Percentiles rank a stretch among this genome's conserved stretches.
These are phyloP conservation scores for Pharnaceum exiguum DNA, from an alignment of 148 eudicot genomes.

Conservation along the genomic window DNA sequence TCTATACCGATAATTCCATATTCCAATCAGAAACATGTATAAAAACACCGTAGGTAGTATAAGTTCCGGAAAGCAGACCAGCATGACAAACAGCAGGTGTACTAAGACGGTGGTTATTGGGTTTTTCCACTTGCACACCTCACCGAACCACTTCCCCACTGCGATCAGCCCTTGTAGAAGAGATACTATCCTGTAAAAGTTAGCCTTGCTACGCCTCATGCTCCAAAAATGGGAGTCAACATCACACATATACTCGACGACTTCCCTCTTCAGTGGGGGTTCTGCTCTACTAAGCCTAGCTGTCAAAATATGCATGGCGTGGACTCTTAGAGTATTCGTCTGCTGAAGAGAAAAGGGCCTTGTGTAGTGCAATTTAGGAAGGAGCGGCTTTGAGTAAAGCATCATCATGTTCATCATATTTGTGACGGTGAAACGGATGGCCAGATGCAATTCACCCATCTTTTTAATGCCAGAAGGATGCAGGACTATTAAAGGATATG, in stretches of 20 bases:
- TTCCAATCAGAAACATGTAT: conserved; percentile 74
- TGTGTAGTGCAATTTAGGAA: conserved; percentile 85
- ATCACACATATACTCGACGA: conserved; percentile 79
- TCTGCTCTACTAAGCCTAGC: conserved; percentile 68
- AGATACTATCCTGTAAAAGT: conserved; percentile 54
- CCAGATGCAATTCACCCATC: conserved; percentile 86
- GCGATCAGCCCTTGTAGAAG: conserved; percentile 53
- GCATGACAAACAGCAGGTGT: conserved; percentile 58
- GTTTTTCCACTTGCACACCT: conserved; percentile 67
- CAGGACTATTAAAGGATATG: conserved; percentile 74
- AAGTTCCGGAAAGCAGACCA: conserved; percentile 66
- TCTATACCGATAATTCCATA: conserved; percentile 67
- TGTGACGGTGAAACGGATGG: conserved; percentile 76
- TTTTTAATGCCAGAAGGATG: conserved; percentile 79
- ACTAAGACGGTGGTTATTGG: conserved; percentile 63
- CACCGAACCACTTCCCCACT: conserved; percentile 61
- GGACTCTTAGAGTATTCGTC: conserved; percentile 48
- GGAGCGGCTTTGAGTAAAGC: conserved; percentile 52
- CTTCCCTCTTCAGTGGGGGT: conserved; percentile 72
- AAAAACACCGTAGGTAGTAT: conserved; percentile 65
- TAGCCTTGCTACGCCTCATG: conserved; percentile 88
- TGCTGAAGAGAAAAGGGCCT: conserved; percentile 52
- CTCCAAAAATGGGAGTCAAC: conserved; percentile 80
- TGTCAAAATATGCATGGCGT: conserved; percentile 57
- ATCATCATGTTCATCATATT: conserved; percentile 53